phyloP scores from a whole-genome alignment of 2,329 filamentous ascomycete genomes.

The Fusarium decemcellulare region DNA sequence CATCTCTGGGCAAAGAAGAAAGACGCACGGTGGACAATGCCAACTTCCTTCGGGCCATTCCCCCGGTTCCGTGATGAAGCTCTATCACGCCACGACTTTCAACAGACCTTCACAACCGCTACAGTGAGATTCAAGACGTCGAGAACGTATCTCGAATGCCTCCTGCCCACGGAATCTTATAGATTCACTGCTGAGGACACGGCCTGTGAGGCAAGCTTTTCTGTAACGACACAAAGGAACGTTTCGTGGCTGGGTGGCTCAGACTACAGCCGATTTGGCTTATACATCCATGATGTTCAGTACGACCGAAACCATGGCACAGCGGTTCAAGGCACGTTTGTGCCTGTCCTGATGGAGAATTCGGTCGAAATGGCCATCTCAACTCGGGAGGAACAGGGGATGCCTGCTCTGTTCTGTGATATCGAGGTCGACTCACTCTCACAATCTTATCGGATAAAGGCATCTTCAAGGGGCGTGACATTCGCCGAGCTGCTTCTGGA shows the following conservation, averaged over 20 bases:
- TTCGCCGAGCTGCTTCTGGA: conserved; percentile 23
- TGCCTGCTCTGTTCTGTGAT: conserved; percentile 70
- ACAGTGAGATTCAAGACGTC: conserved; percentile 67
- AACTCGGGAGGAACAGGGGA: conserved; percentile 72
- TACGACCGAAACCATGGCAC: conserved; percentile 66
- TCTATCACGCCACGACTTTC: conserved; percentile 9
- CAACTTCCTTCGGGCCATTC: conserved; percentile 44
- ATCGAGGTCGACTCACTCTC: conserved; percentile 56
- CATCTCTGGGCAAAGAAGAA: conserved; percentile 34
- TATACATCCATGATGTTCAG: conserved; percentile 74
- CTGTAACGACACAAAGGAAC: conserved; percentile 60
- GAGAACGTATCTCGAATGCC: conserved; percentile 58
- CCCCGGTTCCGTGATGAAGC: conserved; percentile 33
- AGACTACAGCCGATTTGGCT: conserved; percentile 70
- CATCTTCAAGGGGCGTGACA: conserved; percentile 26
- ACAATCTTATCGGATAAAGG: conserved; percentile 19
- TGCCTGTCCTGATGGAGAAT: conserved; percentile 66
- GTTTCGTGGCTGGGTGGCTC: conserved; percentile 73
- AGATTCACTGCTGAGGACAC: conserved; percentile 65
- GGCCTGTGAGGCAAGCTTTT: conserved; percentile 60
- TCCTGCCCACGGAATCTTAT: conserved; percentile 61
- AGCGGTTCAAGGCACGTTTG: conserved; percentile 64
- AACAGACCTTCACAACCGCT: conserved; percentile 50
- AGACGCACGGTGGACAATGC: conserved; percentile 38
- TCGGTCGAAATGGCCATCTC: conserved; percentile 68